Base-by-base conservation (phyloP, 768 basidiomycete species). In the Candolleomyces aberdarensis region DNA sequence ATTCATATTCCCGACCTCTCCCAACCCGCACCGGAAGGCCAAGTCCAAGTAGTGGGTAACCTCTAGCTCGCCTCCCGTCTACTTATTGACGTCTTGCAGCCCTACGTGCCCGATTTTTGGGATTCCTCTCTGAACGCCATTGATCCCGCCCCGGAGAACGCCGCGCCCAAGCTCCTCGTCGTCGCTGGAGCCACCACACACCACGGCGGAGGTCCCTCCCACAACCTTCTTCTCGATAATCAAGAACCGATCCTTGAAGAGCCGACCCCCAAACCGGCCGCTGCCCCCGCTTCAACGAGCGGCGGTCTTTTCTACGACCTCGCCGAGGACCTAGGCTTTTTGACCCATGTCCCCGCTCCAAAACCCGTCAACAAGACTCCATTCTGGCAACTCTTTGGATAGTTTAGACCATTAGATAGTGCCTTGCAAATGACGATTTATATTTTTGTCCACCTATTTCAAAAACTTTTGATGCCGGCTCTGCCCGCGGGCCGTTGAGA, bases 21-120 rank as follows among this genome's bases (percentile, higher is more conserved):
- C 20, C 71, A 73, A 22, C 79, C 79, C 8, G 71, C 70, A 32
- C 75, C 77, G 2, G 76, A 77, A 55, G 64, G 71, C 5, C 78
- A 79, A 20, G 76, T 84, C 31, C 84, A 87, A 72, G 80, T 88
- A 57, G 91, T 92, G 67, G 61, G 88, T 80, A 32, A 52, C 63
- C 47, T 52, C 48, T 64, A 55, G 49, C n/a, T 50, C 48, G 44
- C 58, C 19, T 58, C 55, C 43, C 26, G 63, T 1, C 46, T 54
- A 57, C 56, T 31, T 55, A 54, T 59, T 32, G 1, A 82, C 80
- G 39, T 20, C 54, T 20, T 53, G 19, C 63, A 83, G 81, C 81
- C 81, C 3, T 80, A 73, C 63, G 72, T 78, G 54, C 80, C 80
- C 14, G 80, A 82, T 66, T 78, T 76, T 55, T 79, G 78, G 78